phyloP scores from a whole-genome alignment of 2,329 filamentous ascomycete genomes.

The Gaeumannomyces sp. region DNA sequence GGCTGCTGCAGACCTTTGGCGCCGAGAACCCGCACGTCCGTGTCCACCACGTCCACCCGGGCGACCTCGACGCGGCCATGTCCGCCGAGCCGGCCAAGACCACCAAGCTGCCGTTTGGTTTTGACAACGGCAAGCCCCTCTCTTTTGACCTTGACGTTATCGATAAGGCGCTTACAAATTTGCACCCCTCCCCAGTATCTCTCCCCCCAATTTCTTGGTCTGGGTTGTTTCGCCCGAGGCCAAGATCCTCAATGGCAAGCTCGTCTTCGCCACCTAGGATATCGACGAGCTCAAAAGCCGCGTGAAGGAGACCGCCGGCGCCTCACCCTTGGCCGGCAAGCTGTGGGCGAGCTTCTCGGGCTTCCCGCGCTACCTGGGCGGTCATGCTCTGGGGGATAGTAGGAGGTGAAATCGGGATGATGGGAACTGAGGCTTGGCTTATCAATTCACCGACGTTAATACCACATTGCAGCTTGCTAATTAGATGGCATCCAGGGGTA shows the following conservation, averaged over 20 bases:
- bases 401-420: no score
- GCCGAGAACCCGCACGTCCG: slow-evolving; percentile 32
- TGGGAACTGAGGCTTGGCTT: no score
- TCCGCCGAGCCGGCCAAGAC: not conserved
- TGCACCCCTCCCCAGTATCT: slow-evolving; percentile 15
- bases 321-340: no score
- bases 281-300: slow-evolving; percentile 23
- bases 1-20: slow-evolving; percentile 35
- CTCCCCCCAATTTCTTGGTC: slow-evolving; percentile 35
- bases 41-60: slow-evolving; percentile 38
- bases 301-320: slow-evolving; percentile 9
- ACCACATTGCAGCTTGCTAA: no score
- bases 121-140: slow-evolving; percentile 15
- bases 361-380: no score
- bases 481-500: no score
- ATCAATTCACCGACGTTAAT: no score
- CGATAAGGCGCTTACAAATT: no score
- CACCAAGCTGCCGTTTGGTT: slow-evolving; percentile 12
- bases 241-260: slow-evolving; percentile 37
- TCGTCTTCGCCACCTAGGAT: slow-evolving; percentile 46
- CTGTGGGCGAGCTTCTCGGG: no score
- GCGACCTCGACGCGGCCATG: slow-evolving; percentile 25
- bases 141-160: slow-evolving; percentile 6
- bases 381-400: no score
- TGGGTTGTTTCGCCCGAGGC: slow-evolving; percentile 40